Evolutionary conservation across 2,329 filamentous ascomycete genomes (phyloP), one percentile per base, ranked within the genome.

Genomic region (Coniochaeta hoffmannii): DNA sequence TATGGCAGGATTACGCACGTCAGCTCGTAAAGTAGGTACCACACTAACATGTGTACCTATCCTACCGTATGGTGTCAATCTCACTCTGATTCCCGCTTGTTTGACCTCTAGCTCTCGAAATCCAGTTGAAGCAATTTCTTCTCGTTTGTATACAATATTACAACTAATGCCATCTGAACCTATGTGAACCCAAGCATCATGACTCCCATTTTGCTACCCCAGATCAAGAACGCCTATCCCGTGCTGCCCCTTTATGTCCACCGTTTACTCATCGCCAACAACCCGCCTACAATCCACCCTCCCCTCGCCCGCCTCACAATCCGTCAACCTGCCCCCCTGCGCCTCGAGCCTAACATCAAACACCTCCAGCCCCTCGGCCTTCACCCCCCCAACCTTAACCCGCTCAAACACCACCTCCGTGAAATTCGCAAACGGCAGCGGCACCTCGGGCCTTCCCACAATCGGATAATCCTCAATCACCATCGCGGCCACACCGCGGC

Each of bases 251-350:
- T n/a, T n/a, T n/a, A n/a, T n/a, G n/a, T n/a, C n/a, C n/a, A n/a
- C n/a, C n/a, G n/a, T n/a, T 34, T 28, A 53, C 6, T 22, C 50
- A 53, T 38, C 50, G 9, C 50, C 54, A 52, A 55, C 34, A 53
- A 53, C 49, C 35, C 54, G 52, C 8, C 32, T 44, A 34, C 54
- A 55, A 31, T 32, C 14, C 1, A 55, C 46, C 1, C n/a, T 54
- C 12, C 50, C 53, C 7, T 12, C 59, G 8, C 28, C 57, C 7
- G 49, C 49, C 53, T 56, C 55, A 44, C 61, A 63, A 22, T 38
- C 54, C n/a, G 60, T 62, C 52, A 63, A 24, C 53, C 55, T 46
- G 1, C 62, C 62, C 1, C 62, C 62, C 58, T 63, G 62, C 32
- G 35, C 53, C 31, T 52, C 38, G 22, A 59, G 36, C 24, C 54